Conservation (phyloP, 495 filamentous ascomycete species). For the Aspergillus heteromorphus region DNA sequence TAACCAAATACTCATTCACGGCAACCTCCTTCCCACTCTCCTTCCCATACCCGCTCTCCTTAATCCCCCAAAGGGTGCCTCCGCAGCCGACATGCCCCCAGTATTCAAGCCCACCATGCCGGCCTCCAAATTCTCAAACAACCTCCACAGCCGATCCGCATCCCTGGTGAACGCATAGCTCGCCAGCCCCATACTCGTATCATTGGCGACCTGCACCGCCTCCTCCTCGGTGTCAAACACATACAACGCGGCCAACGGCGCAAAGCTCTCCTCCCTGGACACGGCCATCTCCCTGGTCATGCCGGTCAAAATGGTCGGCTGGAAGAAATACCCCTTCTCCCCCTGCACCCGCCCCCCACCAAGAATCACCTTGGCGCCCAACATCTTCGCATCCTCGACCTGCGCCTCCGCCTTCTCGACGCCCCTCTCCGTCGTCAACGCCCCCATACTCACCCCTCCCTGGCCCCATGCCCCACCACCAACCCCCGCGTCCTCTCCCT, state of each 20-base stretch:
- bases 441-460: conserved; percentile 59
- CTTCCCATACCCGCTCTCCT: conserved; percentile 73
- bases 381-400: conserved; percentile 56
- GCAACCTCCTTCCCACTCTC: conserved; percentile 70
- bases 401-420: conserved; percentile 59
- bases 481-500: conserved; percentile 50
- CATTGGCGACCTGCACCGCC: conserved; percentile 56
- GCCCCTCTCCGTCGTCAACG: conserved; percentile 58
- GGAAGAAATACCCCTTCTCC: conserved; percentile 62
- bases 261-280: conserved; percentile 64
- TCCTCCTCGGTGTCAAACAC: conserved; percentile 67
- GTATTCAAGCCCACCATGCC: conserved; percentile 73
- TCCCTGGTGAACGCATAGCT: conserved; percentile 73
- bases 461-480: conserved; percentile 60
- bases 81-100: conserved; percentile 62
- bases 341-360: conserved; percentile 49
- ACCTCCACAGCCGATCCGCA: conserved; percentile 63
- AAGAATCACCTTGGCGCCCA: conserved; percentile 54
- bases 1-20: conserved; percentile 63
- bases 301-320: conserved; percentile 61
- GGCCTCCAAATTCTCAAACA: conserved; percentile 69
- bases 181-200: conserved; percentile 65
- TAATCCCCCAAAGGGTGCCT: conserved; percentile 74
- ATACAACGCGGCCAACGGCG: conserved; percentile 62
- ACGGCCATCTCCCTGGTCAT: conserved; percentile 61